Conservation (phyloP, 2,329 filamentous ascomycete species). For the Catunica adiposa region DNA sequence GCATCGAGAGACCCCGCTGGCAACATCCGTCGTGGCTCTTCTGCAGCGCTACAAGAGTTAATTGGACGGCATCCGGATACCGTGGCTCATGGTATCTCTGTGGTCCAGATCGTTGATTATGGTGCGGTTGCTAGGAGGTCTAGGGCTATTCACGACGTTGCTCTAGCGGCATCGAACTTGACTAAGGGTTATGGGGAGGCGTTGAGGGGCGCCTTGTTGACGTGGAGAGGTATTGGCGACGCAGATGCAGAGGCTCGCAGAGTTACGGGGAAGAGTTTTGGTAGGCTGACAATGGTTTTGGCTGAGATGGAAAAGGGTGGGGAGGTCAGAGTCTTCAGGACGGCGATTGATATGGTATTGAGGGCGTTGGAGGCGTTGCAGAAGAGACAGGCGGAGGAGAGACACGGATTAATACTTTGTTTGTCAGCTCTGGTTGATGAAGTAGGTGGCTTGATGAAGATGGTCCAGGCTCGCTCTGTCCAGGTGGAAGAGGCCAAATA, state of each 20-base stretch:
- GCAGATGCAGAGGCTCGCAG: conserved; percentile 58
- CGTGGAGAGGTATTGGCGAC: conserved; percentile 80
- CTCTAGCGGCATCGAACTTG: conserved; percentile 49
- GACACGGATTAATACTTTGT: conserved; percentile 48
- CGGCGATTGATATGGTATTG: conserved; percentile 28
- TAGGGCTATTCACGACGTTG: conserved; percentile 64
- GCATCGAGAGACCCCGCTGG: conserved; percentile 79
- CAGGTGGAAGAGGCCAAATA: not conserved
- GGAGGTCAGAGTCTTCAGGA: conserved; percentile 19
- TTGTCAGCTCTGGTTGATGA: conserved; percentile 41
- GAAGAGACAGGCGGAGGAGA: conserved; percentile 47
- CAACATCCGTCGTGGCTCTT: conserved; percentile 83
- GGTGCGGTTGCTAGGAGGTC: conserved; percentile 79
- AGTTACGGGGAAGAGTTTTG: conserved; percentile 54
- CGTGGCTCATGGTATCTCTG: conserved; percentile 60
- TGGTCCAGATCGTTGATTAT: conserved; percentile 86
- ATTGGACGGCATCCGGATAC: conserved; percentile 84
- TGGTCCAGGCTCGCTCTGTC: conserved; percentile 20
- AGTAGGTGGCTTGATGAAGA: conserved; percentile 22
- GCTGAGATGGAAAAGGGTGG: conserved; percentile 17
- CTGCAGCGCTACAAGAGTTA: conserved; percentile 83
- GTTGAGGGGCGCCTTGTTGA: conserved; percentile 52
- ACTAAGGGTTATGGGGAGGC: conserved; percentile 52
- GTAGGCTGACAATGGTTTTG: conserved; percentile 33
- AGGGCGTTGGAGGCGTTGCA: conserved; percentile 30